Evolutionary conservation across 2,329 filamentous ascomycete genomes (phyloP).

Genomic region (Diplodia mutila): DNA sequence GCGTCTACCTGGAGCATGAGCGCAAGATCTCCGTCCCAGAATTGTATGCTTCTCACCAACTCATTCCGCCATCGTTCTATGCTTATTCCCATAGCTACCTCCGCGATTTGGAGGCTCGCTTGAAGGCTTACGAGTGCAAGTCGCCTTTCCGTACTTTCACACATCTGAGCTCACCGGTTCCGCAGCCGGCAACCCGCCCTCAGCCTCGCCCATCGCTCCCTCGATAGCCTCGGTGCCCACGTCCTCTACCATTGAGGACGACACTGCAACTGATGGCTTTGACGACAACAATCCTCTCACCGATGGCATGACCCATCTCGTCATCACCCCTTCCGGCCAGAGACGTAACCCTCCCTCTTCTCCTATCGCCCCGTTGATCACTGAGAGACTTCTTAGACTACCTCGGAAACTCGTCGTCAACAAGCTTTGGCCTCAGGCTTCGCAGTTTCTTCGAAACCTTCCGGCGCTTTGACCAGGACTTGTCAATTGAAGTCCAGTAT

Average conservation of each 20-base stretch:
- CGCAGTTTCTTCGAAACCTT: constrained; percentile 32
- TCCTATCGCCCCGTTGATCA: not conserved
- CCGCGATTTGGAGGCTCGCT: constrained; percentile 28
- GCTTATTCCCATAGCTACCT: constrained; percentile 29
- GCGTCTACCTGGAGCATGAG: constrained; percentile 30
- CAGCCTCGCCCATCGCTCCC: not conserved
- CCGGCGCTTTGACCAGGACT: constrained; percentile 42
- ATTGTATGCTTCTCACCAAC: constrained; percentile 27
- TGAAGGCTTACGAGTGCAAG: constrained; percentile 29
- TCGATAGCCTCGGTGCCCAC: not conserved
- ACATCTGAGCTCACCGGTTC: not conserved
- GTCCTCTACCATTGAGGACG: not conserved
- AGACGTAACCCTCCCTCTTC: not conserved
- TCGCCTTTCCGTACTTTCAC: not conserved
- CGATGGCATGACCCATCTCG: constrained; percentile 24
- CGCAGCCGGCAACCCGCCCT: constrained; percentile 1
- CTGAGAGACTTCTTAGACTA: constrained; percentile 28
- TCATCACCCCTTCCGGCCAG: constrained; percentile 25
- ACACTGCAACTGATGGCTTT: constrained; percentile 10
- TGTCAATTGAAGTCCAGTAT: constrained; percentile 37
- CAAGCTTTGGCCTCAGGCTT: constrained; percentile 31
- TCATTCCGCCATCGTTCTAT: not conserved
- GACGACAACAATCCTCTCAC: constrained; percentile 26
- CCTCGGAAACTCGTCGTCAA: constrained; percentile 34
- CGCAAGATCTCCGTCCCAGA: constrained; percentile 31